Base-by-base conservation (phyloP, 192 early-diverging fungal species). In the Chytriomyces sp. region DNA sequence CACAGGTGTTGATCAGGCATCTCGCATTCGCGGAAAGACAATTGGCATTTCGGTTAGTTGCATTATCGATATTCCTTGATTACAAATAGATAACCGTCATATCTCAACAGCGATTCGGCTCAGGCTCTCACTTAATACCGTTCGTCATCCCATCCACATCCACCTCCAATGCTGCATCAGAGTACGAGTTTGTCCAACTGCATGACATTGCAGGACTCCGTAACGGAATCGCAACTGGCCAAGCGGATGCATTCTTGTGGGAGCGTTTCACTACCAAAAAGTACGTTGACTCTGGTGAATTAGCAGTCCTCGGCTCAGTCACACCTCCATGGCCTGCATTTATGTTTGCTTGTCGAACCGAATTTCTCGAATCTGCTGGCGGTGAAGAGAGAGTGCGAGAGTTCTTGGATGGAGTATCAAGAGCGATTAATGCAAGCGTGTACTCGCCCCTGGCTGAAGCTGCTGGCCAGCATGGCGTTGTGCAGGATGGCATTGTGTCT, bases 281-380 rank as follows among this genome's bases (percentile, higher is more conserved):
- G 46, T 89, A 94, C 78, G 93, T 95, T 69, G 90, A 89, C 26
- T 82, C 83, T 11, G 84, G 88, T 11, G 86, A 90, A 74, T 86
- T 96, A 50, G 84, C 88, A 35, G 89, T 88, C 61, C 86, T 94
- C 53, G 91, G 91, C 53, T 87, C 89, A 5, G 93, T 96, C 61
- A 88, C 90, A 4, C 94, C 95, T n/a, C 93, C 92, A 7, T 96
- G 95, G 94, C 93, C 95, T 28, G 93, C 94, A 6, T 96, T 96
- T 79, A 85, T 91, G 79, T 87, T 94, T 73, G 95, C 93, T 82
- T n/a, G 67, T 71, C 0, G 82, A 84, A 50, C 45, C 83, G 8
- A 61, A 89, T 9, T 78, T 77, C 35, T 35, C 35, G 35, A 35
- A 35, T 35, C 35, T 35, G 2, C 74, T 82, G 26, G 60, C 62